These are phyloP conservation scores for Colletotrichum neosansevieriae DNA, from an alignment of 2,329 filamentous ascomycete genomes.

Conservation along the genomic window DNA sequence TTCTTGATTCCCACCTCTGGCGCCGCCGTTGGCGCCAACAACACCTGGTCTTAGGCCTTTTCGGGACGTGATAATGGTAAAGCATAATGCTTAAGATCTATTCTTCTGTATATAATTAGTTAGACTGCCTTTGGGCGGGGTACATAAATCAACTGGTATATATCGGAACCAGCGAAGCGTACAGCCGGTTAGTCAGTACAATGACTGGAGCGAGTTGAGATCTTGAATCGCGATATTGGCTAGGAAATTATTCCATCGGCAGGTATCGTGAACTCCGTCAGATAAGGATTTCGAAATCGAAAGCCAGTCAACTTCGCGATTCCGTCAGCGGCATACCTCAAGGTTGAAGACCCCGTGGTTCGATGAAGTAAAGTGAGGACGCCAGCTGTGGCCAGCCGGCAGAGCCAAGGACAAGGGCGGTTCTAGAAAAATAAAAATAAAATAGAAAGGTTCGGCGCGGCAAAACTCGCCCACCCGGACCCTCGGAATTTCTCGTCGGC, in stretches of 20 bases:
- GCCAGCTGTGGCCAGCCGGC: neutral
- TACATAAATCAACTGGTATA: constrained; percentile 26
- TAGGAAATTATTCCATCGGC: constrained; percentile 2
- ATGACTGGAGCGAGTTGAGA: neutral
- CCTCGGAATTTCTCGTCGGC: constrained; percentile 39
- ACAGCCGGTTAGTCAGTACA: neutral
- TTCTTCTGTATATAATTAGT: constrained; percentile 28
- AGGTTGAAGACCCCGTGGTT: neutral
- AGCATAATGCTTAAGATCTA: neutral
- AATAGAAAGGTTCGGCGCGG: constrained; percentile 24
- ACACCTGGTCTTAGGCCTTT: constrained; percentile 40
- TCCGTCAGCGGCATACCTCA: too few relatives aligned
- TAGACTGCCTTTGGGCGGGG: constrained; percentile 18
- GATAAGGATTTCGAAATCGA: too few relatives aligned
- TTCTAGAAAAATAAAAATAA: neutral
- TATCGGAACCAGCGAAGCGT: neutral
- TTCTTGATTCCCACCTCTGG: constrained; percentile 56
- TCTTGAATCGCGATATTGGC: neutral
- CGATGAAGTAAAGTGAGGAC: too few relatives aligned
- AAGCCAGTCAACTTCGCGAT: too few relatives aligned
- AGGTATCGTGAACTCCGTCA: neutral
- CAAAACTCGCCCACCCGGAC: constrained; percentile 13
- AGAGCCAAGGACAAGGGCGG: neutral
- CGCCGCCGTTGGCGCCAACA: constrained; percentile 53
- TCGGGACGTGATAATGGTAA: neutral